These are phyloP conservation scores for Cordia subcordata DNA, from an alignment of 257 asterid species.

Conservation along the genomic window DNA sequence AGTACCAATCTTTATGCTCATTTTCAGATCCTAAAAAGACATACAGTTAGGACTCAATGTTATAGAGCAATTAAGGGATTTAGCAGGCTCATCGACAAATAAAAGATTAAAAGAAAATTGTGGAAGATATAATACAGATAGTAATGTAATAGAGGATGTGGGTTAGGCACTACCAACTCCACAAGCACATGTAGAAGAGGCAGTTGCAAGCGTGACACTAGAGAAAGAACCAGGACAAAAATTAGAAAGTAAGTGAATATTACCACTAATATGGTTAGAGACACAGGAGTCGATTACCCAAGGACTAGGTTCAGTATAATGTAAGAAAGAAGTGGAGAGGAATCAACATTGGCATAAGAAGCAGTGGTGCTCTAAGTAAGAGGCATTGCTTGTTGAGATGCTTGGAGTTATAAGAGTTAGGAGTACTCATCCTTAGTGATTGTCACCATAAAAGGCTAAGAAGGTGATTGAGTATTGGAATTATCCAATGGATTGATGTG, in stretches of 20 bases:
- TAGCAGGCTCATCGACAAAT: neutral
- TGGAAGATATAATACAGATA: neutral
- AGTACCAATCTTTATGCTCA: neutral
- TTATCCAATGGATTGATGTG: neutral
- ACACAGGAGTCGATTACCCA: neutral
- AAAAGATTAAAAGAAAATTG: neutral
- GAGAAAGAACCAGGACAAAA: neutral
- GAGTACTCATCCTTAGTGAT: too few species aligned
- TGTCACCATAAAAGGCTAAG: neutral
- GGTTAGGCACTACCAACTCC: constrained; percentile 7
- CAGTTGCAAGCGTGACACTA: neutral
- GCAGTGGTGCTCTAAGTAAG: neutral
- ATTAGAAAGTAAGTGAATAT: neutral
- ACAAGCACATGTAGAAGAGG: neutral
- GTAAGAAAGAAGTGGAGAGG: neutral
- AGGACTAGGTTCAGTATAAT: neutral
- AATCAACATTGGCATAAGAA: neutral
- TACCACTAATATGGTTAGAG: constrained; percentile 2
- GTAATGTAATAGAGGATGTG: neutral
- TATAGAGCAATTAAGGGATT: neutral
- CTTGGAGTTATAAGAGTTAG: too few species aligned
- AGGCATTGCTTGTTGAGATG: too few species aligned
- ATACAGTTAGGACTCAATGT: neutral
- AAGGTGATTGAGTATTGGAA: neutral
- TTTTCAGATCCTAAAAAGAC: neutral